Evolutionary conservation across 2,329 filamentous ascomycete genomes (phyloP), one percentile per base, ranked within the genome.

Genomic region (Ascochyta pisi): DNA sequence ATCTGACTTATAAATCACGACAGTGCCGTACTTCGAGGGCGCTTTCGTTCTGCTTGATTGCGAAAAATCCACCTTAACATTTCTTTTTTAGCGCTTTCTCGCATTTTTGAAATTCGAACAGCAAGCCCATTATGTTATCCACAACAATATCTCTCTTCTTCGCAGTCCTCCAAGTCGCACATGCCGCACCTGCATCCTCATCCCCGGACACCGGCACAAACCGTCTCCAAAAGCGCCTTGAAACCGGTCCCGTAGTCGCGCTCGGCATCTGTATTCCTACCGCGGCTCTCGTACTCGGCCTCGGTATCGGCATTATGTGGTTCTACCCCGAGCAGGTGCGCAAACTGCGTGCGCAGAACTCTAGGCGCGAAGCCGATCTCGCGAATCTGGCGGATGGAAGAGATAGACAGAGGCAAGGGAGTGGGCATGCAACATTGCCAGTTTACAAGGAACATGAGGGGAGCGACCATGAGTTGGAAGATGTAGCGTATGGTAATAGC

Each of bases 201-300:
- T 13, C 27, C n/a, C 38, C 38, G 2, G 24, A 44, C 22, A 29
- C 15, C 10, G 31, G 8, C 44, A 45, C 40, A 29, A 40, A 26
- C 16, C 48, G 34, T 23, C 37, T 58, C 9, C 51, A 51, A 35
- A 51, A 50, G 38, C 56, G 56, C 47, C n/a, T 58, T 8, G 37
- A 39, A 16, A 54, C 50, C 26, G 56, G 56, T 38, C 22, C 41
- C 19, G 51, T 40, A 37, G 40, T 59, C 39, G 57, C 57, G n/a
- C 24, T 59, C n/a, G 51, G 57, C 34, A 55, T 59, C 34, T 59
- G 57, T 29, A 33, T 59, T 24, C 57, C 57, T 13, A 24, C 23
- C 3, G 57, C 33, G 1, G 57, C 44, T 34, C 48, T 59, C 4
- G 57, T 55, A 1, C 12, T 55, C 33, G 47, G 42, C 23, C 43